phyloP scores from a whole-genome alignment of 495 filamentous ascomycete genomes.

The Podospora bellae-mahoneyi region DNA sequence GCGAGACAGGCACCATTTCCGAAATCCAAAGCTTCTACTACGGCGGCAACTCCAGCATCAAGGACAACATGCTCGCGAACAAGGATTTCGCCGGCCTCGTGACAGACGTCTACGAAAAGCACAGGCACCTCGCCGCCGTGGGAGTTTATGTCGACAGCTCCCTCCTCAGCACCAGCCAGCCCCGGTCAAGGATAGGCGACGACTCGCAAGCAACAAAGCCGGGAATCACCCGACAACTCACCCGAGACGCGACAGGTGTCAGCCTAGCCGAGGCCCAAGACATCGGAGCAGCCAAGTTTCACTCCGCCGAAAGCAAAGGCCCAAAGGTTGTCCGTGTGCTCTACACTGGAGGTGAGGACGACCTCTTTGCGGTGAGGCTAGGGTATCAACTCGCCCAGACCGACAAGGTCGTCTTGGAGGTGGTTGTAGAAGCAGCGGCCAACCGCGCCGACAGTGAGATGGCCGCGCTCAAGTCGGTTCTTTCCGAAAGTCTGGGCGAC shows the following conservation, averaged over 20 bases:
- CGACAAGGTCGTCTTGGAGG: constrained; percentile 64
- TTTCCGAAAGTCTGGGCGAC: constrained; percentile 7
- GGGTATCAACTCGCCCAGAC: constrained; percentile 74
- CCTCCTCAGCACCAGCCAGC: constrained; percentile 44
- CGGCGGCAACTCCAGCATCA: constrained; percentile 15
- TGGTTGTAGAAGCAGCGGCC: constrained; percentile 46
- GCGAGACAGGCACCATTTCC: constrained; percentile 65
- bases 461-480: constrained; percentile 14
- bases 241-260: constrained; percentile 35
- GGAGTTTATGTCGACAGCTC: constrained; percentile 58
- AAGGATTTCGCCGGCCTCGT: constrained; percentile 44
- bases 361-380: constrained; percentile 70
- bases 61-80: constrained; percentile 43
- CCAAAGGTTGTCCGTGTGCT: constrained; percentile 63
- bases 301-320: constrained; percentile 40
- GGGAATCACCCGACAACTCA: constrained; percentile 40
- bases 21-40: constrained; percentile 49
- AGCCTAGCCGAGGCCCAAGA: constrained; percentile 40
- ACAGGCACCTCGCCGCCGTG: constrained; percentile 10
- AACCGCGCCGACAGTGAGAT: background rate
- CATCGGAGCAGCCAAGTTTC: constrained; percentile 57
- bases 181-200: constrained; percentile 15
- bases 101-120: constrained; percentile 12
- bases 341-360: constrained; percentile 77
- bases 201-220: constrained; percentile 46